Evolutionary conservation across 1,284 basidiomycete genomes (phyloP).

Genomic region (Puccinia horiana): DNA sequence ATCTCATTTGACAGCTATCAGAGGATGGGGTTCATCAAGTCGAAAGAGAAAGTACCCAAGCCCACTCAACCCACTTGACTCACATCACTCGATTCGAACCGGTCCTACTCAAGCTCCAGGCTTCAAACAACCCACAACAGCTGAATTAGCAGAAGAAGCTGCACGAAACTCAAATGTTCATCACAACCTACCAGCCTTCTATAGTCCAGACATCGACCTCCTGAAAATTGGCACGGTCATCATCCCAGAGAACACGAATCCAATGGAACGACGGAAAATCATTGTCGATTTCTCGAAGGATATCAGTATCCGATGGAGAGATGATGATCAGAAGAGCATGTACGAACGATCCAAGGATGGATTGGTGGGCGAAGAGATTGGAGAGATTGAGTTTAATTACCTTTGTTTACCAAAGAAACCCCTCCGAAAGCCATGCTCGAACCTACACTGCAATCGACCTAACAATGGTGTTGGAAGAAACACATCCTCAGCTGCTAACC

Average conservation of each 20-base stretch:
- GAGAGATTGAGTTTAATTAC: slow-evolving; percentile 30
- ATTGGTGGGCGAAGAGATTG: slow-evolving; percentile 42
- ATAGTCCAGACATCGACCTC: not conserved
- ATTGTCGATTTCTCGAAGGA: slow-evolving; percentile 4
- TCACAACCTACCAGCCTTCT: slow-evolving; percentile 25
- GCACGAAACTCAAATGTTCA: slow-evolving; percentile 17
- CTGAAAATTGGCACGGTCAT: not conserved
- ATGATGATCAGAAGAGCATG: slow-evolving; percentile 11
- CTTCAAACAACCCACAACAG: slow-evolving; percentile 12
- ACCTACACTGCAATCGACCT: not conserved
- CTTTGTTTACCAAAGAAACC: slow-evolving; percentile 12
- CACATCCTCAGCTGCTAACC: not conserved
- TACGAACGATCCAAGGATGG: slow-evolving; percentile 39
- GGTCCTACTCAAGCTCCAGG: not conserved
- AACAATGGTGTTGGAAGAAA: not conserved
- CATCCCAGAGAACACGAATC: slow-evolving; percentile 22
- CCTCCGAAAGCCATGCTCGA: not conserved
- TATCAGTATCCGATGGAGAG: slow-evolving; percentile 24
- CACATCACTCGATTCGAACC: not conserved
- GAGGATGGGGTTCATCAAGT: not conserved
- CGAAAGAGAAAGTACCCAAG: not conserved
- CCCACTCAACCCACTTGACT: not conserved
- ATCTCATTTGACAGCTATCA: not conserved
- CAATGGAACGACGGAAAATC: slow-evolving; percentile 33
- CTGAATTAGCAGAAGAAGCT: slow-evolving; percentile 32